Base-by-base conservation (phyloP, 2,329 filamentous ascomycete genomes). In the Colletotrichum sp. region DNA sequence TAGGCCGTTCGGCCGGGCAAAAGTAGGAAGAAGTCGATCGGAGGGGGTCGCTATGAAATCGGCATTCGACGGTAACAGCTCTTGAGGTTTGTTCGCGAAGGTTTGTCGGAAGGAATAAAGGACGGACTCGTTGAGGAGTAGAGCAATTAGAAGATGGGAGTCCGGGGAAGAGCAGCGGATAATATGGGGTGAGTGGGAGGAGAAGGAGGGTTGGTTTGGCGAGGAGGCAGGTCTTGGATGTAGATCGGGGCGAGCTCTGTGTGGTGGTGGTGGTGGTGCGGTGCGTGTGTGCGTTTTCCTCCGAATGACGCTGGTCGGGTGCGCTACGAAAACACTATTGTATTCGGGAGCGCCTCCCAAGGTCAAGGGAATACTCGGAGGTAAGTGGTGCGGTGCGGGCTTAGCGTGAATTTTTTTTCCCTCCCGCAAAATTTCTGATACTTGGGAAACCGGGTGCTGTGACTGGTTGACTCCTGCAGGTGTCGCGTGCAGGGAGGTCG, bases 301-400 rank as follows among this genome's bases (percentile, higher is more conserved):
- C 66, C 59, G 72, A 74, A 75, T 76, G 73, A 76, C 75, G 75
- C 75, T 75, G 73, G 59, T 63, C 62, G 73, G 73, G 54, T 70
- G 62, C 38, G 58, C 51, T 68, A 38, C 27, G 58, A 31, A 61
- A 43, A 27, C 24, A 55, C 31, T 61, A n/a, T 33, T 43, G 61
- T 66, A 66, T 67, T 66, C 51, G 18, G 68, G 65, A 51, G 61
- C 43, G 24, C n/a, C 43, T 38, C 18, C 27, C 18, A 27, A 69
- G 43, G 59, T 43, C 62, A 34, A 65, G 67, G 72, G 68, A 72
- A 74, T 62, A 69, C 63, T 66, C 69, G 72, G 72, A 69, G 72
- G 36, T 54, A 75, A 65, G 69, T 36, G 66, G 72, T 65, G 66
- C 73, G 70, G 65, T 61, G 70, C 65, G 61, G 70, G 27, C 38